Evolutionary conservation across 2,329 filamentous ascomycete species (phyloP).

Genomic region (Pestalotiopsis sp.): DNA sequence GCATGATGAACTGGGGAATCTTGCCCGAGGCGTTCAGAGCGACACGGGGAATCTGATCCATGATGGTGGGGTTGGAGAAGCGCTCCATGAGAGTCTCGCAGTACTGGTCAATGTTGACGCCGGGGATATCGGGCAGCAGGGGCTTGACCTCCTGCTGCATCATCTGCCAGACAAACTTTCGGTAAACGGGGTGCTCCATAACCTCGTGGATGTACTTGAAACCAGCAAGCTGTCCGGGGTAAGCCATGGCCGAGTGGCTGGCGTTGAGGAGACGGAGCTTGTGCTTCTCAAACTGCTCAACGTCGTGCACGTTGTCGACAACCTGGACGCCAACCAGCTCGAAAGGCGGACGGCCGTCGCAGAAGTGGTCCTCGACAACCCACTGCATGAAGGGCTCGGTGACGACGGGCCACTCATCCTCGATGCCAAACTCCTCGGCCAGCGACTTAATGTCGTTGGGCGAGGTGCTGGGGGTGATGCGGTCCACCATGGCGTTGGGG

Average conservation of each 20-base stretch:
- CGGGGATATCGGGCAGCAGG: conserved; percentile 50
- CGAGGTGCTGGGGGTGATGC: conserved; percentile 55
- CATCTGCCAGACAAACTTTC: conserved; percentile 54
- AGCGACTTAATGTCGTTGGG: conserved; percentile 46
- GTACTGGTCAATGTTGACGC: conserved; percentile 54
- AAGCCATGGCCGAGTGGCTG: conserved; percentile 54
- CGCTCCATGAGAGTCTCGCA: conserved; percentile 56
- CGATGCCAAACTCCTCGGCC: conserved; percentile 46
- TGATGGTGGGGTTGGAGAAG: conserved; percentile 59
- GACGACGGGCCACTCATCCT: conserved; percentile 56
- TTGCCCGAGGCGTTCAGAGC: conserved; percentile 56
- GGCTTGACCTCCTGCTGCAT: conserved; percentile 59
- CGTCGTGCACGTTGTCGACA: conserved; percentile 51
- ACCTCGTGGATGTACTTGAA: conserved; percentile 59
- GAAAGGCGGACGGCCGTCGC: conserved; percentile 52
- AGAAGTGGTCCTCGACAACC: conserved; percentile 57
- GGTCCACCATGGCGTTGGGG: conserved; percentile 60
- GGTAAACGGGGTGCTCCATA: conserved; percentile 49
- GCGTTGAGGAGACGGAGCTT: conserved; percentile 59
- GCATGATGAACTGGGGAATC: conserved; percentile 55
- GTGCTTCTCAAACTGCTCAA: conserved; percentile 59
- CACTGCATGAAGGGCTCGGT: conserved; percentile 60
- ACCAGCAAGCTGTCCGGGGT: conserved; percentile 53
- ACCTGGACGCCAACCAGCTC: conserved; percentile 57
- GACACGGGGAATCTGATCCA: conserved; percentile 55